phyloP scores from a whole-genome alignment of 2,329 filamentous ascomycete genomes.

The Didymella pinodella region DNA sequence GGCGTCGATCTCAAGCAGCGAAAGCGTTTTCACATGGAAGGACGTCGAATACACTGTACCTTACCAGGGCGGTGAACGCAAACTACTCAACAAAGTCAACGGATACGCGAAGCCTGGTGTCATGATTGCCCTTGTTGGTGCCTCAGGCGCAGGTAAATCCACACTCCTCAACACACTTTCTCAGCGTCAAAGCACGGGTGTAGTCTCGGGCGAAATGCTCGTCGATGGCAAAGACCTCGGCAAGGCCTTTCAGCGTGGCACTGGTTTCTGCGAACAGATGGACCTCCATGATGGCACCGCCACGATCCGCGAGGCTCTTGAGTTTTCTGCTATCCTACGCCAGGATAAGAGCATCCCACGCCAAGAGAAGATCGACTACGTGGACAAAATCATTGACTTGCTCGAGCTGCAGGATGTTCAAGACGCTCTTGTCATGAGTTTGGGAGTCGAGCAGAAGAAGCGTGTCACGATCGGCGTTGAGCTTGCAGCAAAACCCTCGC shows the following conservation, averaged over 20 bases:
- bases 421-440: conserved; percentile 70
- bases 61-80: conserved; percentile 67
- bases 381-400: conserved; percentile 70
- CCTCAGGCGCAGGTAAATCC: conserved; percentile 82
- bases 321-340: conserved; percentile 72
- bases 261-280: conserved; percentile 76
- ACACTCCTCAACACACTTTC: conserved; percentile 80
- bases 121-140: conserved; percentile 83
- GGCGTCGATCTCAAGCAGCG: conserved; percentile 48
- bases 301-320: conserved; percentile 72
- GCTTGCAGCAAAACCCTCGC: conserved; percentile 65
- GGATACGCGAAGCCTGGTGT: conserved; percentile 82
- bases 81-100: conserved; percentile 72
- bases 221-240: conserved; percentile 71
- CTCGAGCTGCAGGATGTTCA: conserved; percentile 71
- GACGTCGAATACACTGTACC: conserved; percentile 73
- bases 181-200: conserved; percentile 72
- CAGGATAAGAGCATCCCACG: conserved; percentile 64
- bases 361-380: conserved; percentile 71
- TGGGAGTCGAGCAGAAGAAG: conserved; percentile 75
- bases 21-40: conserved; percentile 51
- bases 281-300: conserved; percentile 74
- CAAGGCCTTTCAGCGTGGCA: conserved; percentile 68
- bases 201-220: conserved; percentile 73
- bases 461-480: conserved; percentile 77